A percentile compares a stretch with the other conserved stretches of the same genome.
Conservation (phyloP, 805 yeast species). For the Kodamaea kaohsiungensis region DNA sequence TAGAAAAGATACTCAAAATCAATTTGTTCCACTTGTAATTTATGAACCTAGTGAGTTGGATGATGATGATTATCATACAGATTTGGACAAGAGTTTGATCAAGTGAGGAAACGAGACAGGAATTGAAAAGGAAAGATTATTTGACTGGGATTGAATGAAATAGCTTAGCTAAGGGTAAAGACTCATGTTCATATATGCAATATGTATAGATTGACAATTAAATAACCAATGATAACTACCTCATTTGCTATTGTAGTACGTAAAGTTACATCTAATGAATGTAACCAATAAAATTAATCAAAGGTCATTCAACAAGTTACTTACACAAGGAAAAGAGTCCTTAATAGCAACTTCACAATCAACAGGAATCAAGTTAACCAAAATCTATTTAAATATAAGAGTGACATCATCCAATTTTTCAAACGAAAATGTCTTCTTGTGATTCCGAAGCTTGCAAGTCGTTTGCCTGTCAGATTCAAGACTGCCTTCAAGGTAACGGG, state of each 20-base stretch:
- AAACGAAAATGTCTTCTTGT: not conserved
- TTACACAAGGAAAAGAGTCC: too few species aligned
- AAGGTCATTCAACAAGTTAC: too few species aligned
- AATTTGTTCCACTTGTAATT: constrained; percentile 44
- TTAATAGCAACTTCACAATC: too few species aligned
- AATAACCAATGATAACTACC: too few species aligned
- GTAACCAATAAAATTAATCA: too few species aligned
- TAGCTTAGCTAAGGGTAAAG: too few species aligned
- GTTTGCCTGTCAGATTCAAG: constrained; percentile 82
- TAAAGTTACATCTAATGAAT: too few species aligned
- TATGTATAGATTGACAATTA: too few species aligned
- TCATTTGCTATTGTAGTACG: too few species aligned
- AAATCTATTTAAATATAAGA: constrained; percentile 1
- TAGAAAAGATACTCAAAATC: constrained; percentile 27
- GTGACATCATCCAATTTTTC: not conserved
- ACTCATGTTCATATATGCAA: too few species aligned
- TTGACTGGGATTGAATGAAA: too few species aligned
- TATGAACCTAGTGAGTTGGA: constrained; percentile 52
- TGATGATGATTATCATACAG: constrained; percentile 56
- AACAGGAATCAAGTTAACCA: not conserved
- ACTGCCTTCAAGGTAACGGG: constrained; percentile 61
- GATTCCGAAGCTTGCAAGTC: constrained; percentile 56
- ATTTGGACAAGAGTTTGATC: constrained; percentile 41
- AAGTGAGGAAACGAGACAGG: not conserved
- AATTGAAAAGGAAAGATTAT: not conserved